phyloP scores from a whole-genome alignment of 1,284 basidiomycete genomes.

The Naganishia cerealis region DNA sequence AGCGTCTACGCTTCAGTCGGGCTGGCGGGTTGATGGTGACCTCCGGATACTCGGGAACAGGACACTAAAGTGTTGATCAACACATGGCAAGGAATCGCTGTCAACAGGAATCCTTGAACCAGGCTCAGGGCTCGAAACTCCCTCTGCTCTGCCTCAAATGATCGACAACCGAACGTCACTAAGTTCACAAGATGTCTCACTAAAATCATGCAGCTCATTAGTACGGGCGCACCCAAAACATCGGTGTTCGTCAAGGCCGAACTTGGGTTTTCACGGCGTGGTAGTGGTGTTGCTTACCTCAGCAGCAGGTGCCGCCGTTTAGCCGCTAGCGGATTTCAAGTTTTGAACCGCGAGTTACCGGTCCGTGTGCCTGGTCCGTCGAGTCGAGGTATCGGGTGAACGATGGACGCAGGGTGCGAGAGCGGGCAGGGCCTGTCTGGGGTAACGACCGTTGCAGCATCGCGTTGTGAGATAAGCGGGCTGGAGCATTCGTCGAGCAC shows the following conservation, averaged over 20 bases:
- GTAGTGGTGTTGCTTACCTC: no score
- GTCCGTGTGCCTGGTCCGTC: slow-evolving; percentile 1
- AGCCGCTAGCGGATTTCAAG: not conserved
- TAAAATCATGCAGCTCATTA: not conserved
- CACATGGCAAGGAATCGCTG: no score
- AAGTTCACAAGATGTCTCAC: not conserved
- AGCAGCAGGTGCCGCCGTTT: no score
- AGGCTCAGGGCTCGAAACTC: not conserved
- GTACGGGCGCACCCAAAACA: not conserved
- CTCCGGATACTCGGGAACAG: no score
- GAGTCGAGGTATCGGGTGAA: slow-evolving; percentile 3
- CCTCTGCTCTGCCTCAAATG: not conserved
- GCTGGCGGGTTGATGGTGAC: no score
- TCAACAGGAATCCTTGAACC: no score
- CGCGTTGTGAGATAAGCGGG: not conserved
- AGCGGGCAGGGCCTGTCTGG: slow-evolving; percentile 3
- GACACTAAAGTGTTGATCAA: no score
- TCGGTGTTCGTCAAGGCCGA: no score
- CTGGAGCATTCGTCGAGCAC: not conserved
- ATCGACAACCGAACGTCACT: no score
- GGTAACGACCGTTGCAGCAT: not conserved
- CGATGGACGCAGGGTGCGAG: not conserved
- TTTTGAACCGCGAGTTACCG: not conserved
- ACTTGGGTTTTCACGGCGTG: no score
- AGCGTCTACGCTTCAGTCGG: no score